phyloP scores from a whole-genome alignment of 108 stramenopile species.

The Nitzschia sp. region DNA sequence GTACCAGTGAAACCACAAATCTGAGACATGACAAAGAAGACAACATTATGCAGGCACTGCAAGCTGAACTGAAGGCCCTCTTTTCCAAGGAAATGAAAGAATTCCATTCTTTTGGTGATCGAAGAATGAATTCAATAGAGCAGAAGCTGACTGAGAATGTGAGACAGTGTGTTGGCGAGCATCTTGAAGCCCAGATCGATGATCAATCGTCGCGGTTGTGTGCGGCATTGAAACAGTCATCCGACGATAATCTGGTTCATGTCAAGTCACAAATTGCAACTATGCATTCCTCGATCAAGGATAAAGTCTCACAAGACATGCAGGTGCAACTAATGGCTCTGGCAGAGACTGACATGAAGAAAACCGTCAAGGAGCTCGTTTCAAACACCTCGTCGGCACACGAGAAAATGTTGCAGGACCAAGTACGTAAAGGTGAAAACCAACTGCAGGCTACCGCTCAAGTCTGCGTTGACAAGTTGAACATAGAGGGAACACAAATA shows the following conservation, averaged over 20 bases:
- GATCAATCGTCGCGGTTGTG: background rate
- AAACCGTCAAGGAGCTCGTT: background rate
- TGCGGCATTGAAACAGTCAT: no score
- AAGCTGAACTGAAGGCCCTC: background rate
- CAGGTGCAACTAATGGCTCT: no score
- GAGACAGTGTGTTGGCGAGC: background rate
- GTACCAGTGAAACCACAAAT: background rate
- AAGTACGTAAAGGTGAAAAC: background rate
- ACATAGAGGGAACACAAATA: no score
- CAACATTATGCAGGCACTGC: slow-evolving; percentile 4
- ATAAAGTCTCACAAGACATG: no score
- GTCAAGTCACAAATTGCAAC: background rate
- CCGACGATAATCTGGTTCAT: background rate
- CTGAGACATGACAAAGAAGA: background rate
- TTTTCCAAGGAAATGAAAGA: background rate
- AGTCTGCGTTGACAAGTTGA: no score
- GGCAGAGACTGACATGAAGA: no score
- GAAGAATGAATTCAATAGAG: no score
- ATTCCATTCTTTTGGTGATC: no score
- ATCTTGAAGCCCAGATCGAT: background rate
- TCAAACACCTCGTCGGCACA: background rate
- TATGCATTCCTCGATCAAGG: background rate
- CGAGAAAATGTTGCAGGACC: background rate
- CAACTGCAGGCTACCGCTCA: background rate
- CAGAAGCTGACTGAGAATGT: background rate